phyloP scores from a whole-genome alignment of 768 basidiomycete genomes.

The Amanita polypyramis region DNA sequence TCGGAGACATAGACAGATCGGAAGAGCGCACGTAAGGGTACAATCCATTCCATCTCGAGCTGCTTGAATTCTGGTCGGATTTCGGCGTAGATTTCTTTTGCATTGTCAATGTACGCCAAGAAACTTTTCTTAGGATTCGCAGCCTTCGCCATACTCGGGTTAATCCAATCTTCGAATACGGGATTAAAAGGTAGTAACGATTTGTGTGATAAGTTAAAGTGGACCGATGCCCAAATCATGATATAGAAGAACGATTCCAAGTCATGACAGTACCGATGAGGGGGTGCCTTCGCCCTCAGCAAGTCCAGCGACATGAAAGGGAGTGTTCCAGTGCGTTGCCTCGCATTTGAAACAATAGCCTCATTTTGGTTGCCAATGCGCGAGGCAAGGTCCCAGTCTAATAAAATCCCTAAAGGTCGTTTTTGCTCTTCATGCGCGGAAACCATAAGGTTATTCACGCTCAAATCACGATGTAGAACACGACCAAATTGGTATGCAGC shows the following conservation, averaged over 20 bases:
- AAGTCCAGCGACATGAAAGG: conserved; percentile 22
- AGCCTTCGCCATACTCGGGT: no score
- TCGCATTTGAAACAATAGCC: conserved; percentile 6
- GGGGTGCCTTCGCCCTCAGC: conserved; percentile 5
- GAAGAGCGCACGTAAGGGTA: no score
- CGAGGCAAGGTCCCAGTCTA: conserved; percentile 19
- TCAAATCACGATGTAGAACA: conserved; percentile 22
- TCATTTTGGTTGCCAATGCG: conserved; percentile 7
- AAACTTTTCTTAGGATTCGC: no score
- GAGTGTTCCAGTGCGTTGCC: conserved; percentile 18
- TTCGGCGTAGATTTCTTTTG: no score
- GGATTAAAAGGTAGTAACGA: no score
- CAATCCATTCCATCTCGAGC: no score
- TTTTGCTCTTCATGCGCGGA: conserved; percentile 2
- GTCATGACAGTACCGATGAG: conserved; percentile 15
- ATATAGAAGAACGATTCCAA: conserved; percentile 17
- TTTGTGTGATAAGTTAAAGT: background rate
- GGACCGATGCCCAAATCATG: conserved; percentile 13
- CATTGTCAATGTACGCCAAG: no score
- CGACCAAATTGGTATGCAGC: conserved; percentile 12
- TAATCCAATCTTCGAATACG: no score
- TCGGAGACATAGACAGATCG: no score
- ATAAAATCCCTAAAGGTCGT: conserved; percentile 14
- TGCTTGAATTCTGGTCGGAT: no score
- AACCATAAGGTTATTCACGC: conserved; percentile 21